Conservation (phyloP, 2,329 filamentous ascomycete genomes). For the Pyricularia sp. region DNA sequence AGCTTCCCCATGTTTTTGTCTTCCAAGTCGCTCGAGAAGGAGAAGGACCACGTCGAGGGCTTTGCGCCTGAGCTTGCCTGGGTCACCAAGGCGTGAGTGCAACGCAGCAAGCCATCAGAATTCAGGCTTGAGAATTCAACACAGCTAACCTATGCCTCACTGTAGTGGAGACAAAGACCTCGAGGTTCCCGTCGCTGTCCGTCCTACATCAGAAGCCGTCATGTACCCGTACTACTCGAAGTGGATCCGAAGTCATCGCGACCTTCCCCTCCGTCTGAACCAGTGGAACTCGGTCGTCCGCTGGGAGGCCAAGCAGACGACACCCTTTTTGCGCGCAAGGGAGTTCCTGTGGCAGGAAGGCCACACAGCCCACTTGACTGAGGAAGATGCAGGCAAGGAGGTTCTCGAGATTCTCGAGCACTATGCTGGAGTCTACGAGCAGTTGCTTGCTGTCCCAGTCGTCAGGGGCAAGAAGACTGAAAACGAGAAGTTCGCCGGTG, state of each 20-base stretch:
- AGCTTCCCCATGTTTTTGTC: conserved; percentile 97
- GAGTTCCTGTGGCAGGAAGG: conserved; percentile 99
- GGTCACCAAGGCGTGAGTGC: conserved; percentile 69
- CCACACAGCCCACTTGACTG: conserved; percentile 79
- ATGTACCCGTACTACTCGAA: conserved; percentile 96
- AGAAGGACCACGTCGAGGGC: conserved; percentile 97
- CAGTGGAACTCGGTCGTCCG: conserved; percentile 88
- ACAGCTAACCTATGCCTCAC: conserved; percentile 12
- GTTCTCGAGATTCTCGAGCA: conserved; percentile 88
- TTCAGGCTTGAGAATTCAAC: neutral
- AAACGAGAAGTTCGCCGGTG: conserved; percentile 96
- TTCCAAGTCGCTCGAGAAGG: conserved; percentile 73
- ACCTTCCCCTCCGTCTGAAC: conserved; percentile 88
- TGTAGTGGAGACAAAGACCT: conserved; percentile 80
- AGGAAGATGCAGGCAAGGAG: conserved; percentile 72
- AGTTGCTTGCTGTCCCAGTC: conserved; percentile 89
- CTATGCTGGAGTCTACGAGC: conserved; percentile 86
- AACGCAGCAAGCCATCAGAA: neutral
- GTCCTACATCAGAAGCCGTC: conserved; percentile 64
- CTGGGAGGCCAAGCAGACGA: conserved; percentile 94
- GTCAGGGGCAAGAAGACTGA: conserved; percentile 92
- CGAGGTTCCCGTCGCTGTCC: conserved; percentile 65
- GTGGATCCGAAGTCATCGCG: conserved; percentile 94
- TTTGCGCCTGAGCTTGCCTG: conserved; percentile 89
- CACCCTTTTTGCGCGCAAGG: conserved; percentile 79